These are phyloP conservation scores for Pythium graminicola DNA, from an alignment of 352 stramenopile genomes.

Conservation along the genomic window DNA sequence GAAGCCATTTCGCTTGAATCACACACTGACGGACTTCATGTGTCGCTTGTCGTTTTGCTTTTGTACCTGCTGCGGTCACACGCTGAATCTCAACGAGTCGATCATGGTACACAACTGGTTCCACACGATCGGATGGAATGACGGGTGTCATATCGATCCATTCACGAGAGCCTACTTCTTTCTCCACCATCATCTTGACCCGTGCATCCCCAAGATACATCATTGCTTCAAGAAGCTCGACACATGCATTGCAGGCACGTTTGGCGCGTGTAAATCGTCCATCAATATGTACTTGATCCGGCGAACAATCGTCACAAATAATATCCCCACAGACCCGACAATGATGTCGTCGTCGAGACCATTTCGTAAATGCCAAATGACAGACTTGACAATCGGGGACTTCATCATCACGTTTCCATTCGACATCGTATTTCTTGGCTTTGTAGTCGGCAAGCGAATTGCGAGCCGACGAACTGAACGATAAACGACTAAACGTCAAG, in stretches of 20 bases:
- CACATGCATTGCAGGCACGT: constrained; percentile 54
- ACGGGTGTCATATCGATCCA: constrained; percentile 18
- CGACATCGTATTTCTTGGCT: constrained; percentile 61
- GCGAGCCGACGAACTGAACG: constrained; percentile 17
- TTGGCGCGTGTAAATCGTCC: constrained; percentile 46
- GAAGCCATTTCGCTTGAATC: constrained; percentile 52
- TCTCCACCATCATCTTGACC: constrained; percentile 30
- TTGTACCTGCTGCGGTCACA: constrained; percentile 57
- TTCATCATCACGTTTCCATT: constrained; percentile 56
- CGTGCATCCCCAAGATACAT: constrained; percentile 35
- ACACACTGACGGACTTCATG: constrained; percentile 52
- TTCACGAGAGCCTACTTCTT: constrained; percentile 19
- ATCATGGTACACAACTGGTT: constrained; percentile 37
- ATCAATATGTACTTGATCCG: constrained; percentile 48
- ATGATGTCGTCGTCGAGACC: constrained; percentile 68
- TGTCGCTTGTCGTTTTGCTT: constrained; percentile 47
- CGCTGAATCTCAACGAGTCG: constrained; percentile 57
- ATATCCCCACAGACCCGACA: constrained; percentile 75
- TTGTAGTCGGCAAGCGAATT: constrained; percentile 22
- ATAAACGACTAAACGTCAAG: constrained; percentile 21
- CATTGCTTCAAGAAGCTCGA: constrained; percentile 53
- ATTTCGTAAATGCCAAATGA: constrained; percentile 63
- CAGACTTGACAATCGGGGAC: constrained; percentile 59
- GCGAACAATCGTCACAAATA: constrained; percentile 67
- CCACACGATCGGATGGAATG: too few relatives aligned